Evolutionary conservation across 2,329 filamentous ascomycete genomes (phyloP), one percentile per base, ranked within the genome.

Genomic region (Eutypella sp.): DNA sequence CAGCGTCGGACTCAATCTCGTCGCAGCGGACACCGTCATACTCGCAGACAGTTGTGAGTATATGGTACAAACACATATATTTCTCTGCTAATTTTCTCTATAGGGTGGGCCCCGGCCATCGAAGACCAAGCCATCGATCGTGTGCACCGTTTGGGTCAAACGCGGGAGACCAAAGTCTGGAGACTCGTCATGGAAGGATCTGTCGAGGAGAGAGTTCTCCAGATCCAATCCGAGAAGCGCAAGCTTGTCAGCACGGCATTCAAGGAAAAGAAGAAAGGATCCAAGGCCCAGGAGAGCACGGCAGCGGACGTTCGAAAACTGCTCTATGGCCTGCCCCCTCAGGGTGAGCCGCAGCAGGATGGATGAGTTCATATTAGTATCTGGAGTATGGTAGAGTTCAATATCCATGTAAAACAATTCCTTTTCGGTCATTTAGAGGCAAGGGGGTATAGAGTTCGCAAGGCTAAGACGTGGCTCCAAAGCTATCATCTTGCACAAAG

Each of bases 71-170:
- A 24, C 34, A 27, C 3, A 41, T 4, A 24, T 37, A 20, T n/a
- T 27, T 16, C 23, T 22, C 16, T 50, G 41, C 46, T 59, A 52
- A 57, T 44, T 8, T 15, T 36, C n/a, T 22, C 13, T 25, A 13
- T 47, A 67, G 73, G 89, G 90, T 96, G 90, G 87, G 89, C 90
- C 2, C 90, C 90, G 0, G 89, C 89, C 1, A 93, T 96, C 45
- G 90, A 96, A 65, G 89, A 95, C 55, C 90, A 96, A 62, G 91
- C 91, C 3, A 78, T 95, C 3, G 90, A 96, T 61, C 84, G 90
- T 4, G 89, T 96, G 6, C 88, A 96, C 61, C 78, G 90, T 1
- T 74, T 96, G 0, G 90, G 90, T 0, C 91, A 96, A 68, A 91
- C 77, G 52, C 78, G 86, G 31, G 78, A 84, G 49, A 90, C 85